A percentile compares a stretch with the other conserved stretches of the same genome.
Conservation (phyloP, 2,329 filamentous ascomycete species). For the Arthroderma sp. region DNA sequence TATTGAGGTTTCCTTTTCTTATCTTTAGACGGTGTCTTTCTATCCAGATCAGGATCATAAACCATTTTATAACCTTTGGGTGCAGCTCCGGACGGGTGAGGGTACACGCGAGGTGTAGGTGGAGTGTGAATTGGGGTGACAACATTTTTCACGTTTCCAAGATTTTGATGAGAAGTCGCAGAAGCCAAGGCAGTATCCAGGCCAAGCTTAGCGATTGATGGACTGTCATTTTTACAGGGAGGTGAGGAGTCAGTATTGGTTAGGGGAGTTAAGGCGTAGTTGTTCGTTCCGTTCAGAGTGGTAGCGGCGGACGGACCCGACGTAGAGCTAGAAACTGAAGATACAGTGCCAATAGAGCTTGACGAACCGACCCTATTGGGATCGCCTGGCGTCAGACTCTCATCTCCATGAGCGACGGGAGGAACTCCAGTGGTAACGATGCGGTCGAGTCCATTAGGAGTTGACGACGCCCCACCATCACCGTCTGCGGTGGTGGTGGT, state of each 20-base stretch:
- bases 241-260: constrained; percentile 55
- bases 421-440: neutral
- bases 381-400: constrained; percentile 12
- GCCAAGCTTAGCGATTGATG: constrained; percentile 30
- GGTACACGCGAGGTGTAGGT: constrained; percentile 35
- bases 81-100: constrained; percentile 38
- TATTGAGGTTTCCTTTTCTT: constrained; percentile 42
- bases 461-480: constrained; percentile 2
- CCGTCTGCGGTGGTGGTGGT: constrained; percentile 3
- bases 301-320: constrained; percentile 40
- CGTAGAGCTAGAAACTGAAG: constrained; percentile 55
- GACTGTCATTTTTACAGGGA: constrained; percentile 43
- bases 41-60: constrained; percentile 52
- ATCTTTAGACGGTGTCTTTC: constrained; percentile 42
- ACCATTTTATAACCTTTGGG: constrained; percentile 45
- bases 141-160: constrained; percentile 19
- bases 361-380: constrained; percentile 58
- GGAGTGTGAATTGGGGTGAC: constrained; percentile 31
- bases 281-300: constrained; percentile 41
- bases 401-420: constrained; percentile 1
- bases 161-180: constrained; percentile 16
- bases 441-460: neutral
- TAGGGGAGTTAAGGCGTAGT: constrained; percentile 48
- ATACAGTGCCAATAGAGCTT: constrained; percentile 58
- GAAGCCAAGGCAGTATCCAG: constrained; percentile 7